Percentiles rank a stretch among this genome's conserved stretches.
These are phyloP conservation scores for Lachnellula occidentalis DNA, from an alignment of 2,329 filamentous ascomycete species.

Conservation along the genomic window DNA sequence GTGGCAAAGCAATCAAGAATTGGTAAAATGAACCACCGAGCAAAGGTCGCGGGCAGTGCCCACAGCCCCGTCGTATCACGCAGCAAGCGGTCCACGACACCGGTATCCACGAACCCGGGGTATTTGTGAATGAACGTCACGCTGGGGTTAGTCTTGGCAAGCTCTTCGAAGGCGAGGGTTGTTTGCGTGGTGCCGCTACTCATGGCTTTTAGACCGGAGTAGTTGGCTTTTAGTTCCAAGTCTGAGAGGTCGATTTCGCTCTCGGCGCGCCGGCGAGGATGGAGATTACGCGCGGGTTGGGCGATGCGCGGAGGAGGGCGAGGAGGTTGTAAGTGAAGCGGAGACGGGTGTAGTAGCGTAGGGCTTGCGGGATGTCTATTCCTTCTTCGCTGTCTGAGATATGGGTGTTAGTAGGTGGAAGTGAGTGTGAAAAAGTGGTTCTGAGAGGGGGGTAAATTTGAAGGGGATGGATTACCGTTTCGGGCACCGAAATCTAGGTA, in stretches of 20 bases:
- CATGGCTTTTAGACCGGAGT: conserved; percentile 36
- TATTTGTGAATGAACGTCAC: conserved; percentile 38
- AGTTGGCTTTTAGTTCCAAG: conserved; percentile 31
- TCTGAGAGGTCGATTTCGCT: conserved; percentile 44
- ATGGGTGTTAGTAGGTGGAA: conserved; percentile 16
- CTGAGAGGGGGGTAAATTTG: too few relatives aligned
- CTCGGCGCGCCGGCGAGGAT: conserved; percentile 49
- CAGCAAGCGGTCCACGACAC: conserved; percentile 28
- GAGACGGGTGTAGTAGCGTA: conserved; percentile 53
- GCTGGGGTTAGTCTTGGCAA: conserved; percentile 40
- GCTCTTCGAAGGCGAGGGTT: conserved; percentile 44
- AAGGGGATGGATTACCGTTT: conserved; percentile 15
- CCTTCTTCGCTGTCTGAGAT: conserved; percentile 49
- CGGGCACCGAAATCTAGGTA: conserved; percentile 29
- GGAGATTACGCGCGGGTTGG: conserved; percentile 47
- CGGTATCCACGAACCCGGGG: conserved; percentile 36
- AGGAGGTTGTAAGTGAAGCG: conserved; percentile 53
- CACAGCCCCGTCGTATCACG: conserved; percentile 21
- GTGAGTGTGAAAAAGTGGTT: not conserved
- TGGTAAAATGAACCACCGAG: conserved; percentile 20
- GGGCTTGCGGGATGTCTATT: conserved; percentile 44
- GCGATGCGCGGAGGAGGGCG: conserved; percentile 43
- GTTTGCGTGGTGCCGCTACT: conserved; percentile 46
- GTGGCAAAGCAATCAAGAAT: conserved; percentile 28
- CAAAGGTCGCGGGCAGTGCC: conserved; percentile 16